Evolutionary conservation across 2,329 filamentous ascomycete species (phyloP).

Genomic region (Cladosporium sp.): DNA sequence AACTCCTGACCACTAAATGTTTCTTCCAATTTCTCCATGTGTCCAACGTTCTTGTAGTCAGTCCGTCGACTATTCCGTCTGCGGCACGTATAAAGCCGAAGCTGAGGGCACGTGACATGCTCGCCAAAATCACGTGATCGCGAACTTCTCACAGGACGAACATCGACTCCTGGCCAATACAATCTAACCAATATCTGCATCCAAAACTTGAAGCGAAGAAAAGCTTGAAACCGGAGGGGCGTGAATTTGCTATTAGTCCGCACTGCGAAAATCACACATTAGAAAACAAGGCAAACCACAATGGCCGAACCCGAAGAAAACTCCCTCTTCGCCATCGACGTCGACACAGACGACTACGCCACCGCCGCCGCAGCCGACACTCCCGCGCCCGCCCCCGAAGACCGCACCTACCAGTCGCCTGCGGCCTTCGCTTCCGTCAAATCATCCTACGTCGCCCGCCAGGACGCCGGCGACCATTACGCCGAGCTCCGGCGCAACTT

Average conservation of each 20-base stretch:
- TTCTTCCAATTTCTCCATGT: not conserved
- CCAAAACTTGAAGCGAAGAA: no score
- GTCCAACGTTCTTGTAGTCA: not conserved
- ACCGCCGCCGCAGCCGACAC: slow-evolving; percentile 24
- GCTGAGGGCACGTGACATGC: not conserved
- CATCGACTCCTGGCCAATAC: not conserved
- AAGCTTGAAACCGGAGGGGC: no score
- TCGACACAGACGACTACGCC: slow-evolving; percentile 29
- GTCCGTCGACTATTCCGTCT: no score
- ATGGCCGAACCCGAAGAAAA: not conserved
- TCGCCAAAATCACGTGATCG: not conserved
- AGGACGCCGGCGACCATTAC: slow-evolving; percentile 24
- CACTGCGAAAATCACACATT: no score
- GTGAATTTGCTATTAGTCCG: no score
- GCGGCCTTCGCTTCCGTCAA: slow-evolving; percentile 27
- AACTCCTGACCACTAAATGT: not conserved
- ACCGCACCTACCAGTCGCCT: slow-evolving; percentile 29
- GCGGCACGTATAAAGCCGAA: not conserved
- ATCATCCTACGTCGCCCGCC: slow-evolving; percentile 25
- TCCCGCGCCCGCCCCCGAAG: slow-evolving; percentile 9
- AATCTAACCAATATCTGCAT: no score
- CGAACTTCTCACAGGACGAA: not conserved
- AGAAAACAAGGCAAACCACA: no score
- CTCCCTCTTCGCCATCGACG: slow-evolving; percentile 24
- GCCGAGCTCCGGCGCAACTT: slow-evolving; percentile 17